Evolutionary conservation across 2,329 filamentous ascomycete genomes (phyloP).

Genomic region (Claviceps purpurea): DNA sequence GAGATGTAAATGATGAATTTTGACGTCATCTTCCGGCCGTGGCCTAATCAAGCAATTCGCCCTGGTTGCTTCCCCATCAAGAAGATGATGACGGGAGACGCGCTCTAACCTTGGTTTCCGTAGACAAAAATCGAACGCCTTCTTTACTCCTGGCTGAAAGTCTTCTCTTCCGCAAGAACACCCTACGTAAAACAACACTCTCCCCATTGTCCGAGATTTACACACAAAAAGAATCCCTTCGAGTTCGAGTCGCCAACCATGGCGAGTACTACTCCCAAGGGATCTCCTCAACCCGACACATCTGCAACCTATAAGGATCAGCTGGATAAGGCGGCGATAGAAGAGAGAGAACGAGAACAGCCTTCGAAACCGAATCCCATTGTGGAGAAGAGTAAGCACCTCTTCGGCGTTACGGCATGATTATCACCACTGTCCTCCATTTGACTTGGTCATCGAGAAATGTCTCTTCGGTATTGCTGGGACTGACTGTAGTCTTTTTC

Average conservation of each 20-base stretch:
- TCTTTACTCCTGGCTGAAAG: not conserved
- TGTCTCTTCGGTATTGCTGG: not conserved
- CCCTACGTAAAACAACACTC: not conserved
- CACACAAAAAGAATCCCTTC: not conserved
- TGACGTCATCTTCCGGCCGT: too few species aligned
- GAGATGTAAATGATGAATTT: too few species aligned
- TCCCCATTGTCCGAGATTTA: not conserved
- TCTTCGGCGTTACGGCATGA: too few species aligned
- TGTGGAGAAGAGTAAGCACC: constrained; percentile 27
- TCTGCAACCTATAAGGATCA: constrained; percentile 25
- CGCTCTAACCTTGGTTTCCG: too few species aligned
- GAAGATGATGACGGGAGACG: too few species aligned
- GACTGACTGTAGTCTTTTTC: not conserved
- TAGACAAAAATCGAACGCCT: not conserved
- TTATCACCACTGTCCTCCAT: too few species aligned
- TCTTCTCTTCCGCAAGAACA: not conserved
- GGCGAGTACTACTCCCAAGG: constrained; percentile 7
- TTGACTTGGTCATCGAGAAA: not conserved
- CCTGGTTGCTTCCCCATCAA: too few species aligned
- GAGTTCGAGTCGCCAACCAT: not conserved
- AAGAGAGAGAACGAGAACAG: constrained; percentile 15
- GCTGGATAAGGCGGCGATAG: constrained; percentile 28
- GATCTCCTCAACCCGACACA: constrained; percentile 9
- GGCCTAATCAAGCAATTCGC: too few species aligned
- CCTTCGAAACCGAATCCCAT: constrained; percentile 21